These are phyloP conservation scores for Aureobasidium pullulans DNA, from an alignment of 2,329 filamentous ascomycete species.

Conservation along the genomic window DNA sequence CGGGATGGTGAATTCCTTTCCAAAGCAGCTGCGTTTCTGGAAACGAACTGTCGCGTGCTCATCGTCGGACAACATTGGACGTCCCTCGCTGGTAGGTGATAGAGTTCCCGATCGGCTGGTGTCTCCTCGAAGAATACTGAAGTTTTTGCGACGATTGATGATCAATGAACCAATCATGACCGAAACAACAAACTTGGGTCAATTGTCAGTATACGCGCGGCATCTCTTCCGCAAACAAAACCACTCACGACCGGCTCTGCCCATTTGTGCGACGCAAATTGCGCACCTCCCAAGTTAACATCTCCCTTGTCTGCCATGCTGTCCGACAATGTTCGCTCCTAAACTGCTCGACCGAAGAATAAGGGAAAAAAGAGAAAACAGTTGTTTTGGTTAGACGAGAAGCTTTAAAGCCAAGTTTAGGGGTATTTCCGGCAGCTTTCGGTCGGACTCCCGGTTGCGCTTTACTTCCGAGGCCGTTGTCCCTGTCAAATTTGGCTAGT, in stretches of 20 bases:
- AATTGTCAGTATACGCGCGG: not conserved
- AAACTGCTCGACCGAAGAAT: not conserved
- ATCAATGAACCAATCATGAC: conserved; percentile 37
- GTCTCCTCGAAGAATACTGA: conserved; percentile 21
- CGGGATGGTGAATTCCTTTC: conserved; percentile 40
- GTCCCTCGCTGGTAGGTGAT: not conserved
- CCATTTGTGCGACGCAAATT: conserved; percentile 21
- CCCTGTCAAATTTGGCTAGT: not conserved
- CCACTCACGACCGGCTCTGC: conserved; percentile 23
- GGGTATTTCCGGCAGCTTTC: not conserved
- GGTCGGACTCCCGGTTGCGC: not conserved
- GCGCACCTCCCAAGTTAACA: conserved; percentile 18
- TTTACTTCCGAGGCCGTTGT: not conserved
- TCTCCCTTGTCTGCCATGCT: conserved; percentile 6
- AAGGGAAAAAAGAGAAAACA: not conserved
- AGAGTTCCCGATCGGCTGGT: conserved; percentile 1
- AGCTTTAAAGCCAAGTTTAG: conserved; percentile 7
- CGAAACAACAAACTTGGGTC: conserved; percentile 32
- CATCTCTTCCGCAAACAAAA: not conserved
- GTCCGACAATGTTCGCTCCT: not conserved
- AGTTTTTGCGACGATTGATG: conserved; percentile 33
- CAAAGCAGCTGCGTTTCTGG: conserved; percentile 44
- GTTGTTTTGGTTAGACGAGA: not conserved
- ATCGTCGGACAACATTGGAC: not conserved
- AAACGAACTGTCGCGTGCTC: conserved; percentile 16